These are phyloP conservation scores for Prunus mongolica DNA, from an alignment of 306 rosid species.

Conservation along the genomic window DNA sequence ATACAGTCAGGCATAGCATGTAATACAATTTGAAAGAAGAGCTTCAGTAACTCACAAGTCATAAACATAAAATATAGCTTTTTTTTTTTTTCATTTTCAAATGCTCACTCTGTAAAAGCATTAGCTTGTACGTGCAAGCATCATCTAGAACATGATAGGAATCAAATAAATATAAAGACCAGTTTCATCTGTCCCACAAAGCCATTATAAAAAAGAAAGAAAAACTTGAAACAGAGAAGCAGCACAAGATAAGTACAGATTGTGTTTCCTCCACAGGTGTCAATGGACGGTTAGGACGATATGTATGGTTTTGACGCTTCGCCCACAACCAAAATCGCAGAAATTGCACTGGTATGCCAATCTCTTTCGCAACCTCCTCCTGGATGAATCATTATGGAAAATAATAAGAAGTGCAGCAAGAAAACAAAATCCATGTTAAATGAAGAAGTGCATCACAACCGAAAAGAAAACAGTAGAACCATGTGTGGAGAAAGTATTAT, in stretches of 20 bases:
- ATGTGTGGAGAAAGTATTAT: neutral
- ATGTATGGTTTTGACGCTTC: conserved; percentile 77
- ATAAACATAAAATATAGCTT: neutral
- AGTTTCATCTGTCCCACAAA: neutral
- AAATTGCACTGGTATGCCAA: conserved; percentile 75
- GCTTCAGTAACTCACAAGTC: neutral
- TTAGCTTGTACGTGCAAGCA: neutral
- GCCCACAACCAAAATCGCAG: conserved; percentile 95
- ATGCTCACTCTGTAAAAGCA: neutral
- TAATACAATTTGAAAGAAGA: neutral
- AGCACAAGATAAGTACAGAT: conserved; percentile 47
- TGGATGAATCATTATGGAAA: conserved; percentile 26
- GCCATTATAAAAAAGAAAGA: neutral
- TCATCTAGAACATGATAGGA: neutral
- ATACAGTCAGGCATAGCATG: neutral
- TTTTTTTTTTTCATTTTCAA: neutral
- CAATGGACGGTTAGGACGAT: conserved; percentile 79
- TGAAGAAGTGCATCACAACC: neutral
- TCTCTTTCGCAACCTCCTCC: conserved; percentile 90
- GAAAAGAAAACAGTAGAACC: neutral
- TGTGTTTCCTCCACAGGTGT: conserved; percentile 66
- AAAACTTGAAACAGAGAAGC: conserved; percentile 4
- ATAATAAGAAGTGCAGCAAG: neutral
- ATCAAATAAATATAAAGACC: neutral
- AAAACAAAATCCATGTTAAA: neutral